Evolutionary conservation across 257 asterid species (phyloP).

Genomic region (Solanum peruvianum): DNA sequence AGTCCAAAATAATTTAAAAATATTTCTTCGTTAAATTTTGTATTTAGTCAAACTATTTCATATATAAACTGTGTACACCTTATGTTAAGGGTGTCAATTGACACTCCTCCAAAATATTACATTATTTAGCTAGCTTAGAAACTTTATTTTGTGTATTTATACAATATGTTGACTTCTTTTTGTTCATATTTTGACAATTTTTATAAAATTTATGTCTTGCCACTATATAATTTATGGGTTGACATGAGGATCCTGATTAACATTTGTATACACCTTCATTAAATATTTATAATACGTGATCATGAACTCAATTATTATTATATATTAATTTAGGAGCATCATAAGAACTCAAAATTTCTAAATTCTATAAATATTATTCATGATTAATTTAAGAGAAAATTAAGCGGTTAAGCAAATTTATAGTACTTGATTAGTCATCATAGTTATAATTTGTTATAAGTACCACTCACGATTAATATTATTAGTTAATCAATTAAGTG

Average conservation of each 20-base stretch:
- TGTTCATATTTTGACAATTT: not conserved
- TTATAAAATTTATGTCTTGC: not conserved
- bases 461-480: fast-evolving
- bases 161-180: not conserved
- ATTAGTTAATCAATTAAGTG: not conserved
- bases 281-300: not conserved
- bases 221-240: not conserved
- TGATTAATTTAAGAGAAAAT: no score
- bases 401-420: no score
- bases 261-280: not conserved
- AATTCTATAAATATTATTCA: not conserved
- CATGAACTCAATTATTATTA: not conserved
- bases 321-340: not conserved
- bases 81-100: no score
- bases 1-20: not conserved
- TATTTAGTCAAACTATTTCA: not conserved
- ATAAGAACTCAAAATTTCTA: not conserved
- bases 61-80: not conserved
- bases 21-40: not conserved
- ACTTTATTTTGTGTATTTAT: not conserved
- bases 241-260: not conserved
- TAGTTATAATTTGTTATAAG: no score
- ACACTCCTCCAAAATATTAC: not conserved
- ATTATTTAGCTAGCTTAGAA: not conserved
- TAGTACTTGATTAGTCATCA: not conserved